Evolutionary conservation across 768 basidiomycete species (phyloP).

Genomic region (Peribolospora kevripleyi): DNA sequence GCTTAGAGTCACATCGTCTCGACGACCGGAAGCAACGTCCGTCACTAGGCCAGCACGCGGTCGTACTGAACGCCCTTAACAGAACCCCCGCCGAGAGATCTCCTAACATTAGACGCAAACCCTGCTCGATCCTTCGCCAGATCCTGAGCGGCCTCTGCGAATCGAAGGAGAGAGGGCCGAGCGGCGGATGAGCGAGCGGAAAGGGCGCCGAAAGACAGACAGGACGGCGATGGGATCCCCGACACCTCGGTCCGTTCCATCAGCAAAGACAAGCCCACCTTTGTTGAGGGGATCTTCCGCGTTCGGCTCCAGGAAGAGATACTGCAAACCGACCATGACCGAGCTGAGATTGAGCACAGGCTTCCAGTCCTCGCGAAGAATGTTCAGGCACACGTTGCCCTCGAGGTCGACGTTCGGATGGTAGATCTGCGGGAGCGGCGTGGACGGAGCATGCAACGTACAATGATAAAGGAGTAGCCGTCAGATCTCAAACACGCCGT

Average conservation of each 20-base stretch:
- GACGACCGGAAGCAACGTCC: too few relatives aligned
- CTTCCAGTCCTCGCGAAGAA: conserved; percentile 98
- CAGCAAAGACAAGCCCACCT: conserved; percentile 30
- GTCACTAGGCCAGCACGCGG: conserved; percentile 26
- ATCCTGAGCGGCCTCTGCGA: conserved; percentile 75
- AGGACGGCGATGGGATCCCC: background rate
- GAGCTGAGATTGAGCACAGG: conserved; percentile 92
- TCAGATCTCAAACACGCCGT: background rate
- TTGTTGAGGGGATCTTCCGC: conserved; percentile 97
- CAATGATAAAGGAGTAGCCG: background rate
- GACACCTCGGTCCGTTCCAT: background rate
- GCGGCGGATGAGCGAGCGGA: background rate
- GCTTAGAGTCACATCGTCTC: too few relatives aligned
- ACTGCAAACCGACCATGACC: conserved; percentile 95
- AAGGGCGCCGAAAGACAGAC: background rate
- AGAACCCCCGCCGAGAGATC: conserved; percentile 54
- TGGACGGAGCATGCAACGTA: background rate
- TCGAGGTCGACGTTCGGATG: conserved; percentile 96
- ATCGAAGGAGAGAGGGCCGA: background rate
- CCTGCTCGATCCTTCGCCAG: conserved; percentile 64
- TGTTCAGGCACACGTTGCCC: conserved; percentile 95
- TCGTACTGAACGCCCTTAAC: conserved; percentile 63
- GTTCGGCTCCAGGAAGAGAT: conserved; percentile 94
- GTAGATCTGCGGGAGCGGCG: conserved; percentile 43
- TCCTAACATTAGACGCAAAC: conserved; percentile 64